Conservation (phyloP, 2,329 filamentous ascomycete species). For the Chaetomiaceae sp. region DNA sequence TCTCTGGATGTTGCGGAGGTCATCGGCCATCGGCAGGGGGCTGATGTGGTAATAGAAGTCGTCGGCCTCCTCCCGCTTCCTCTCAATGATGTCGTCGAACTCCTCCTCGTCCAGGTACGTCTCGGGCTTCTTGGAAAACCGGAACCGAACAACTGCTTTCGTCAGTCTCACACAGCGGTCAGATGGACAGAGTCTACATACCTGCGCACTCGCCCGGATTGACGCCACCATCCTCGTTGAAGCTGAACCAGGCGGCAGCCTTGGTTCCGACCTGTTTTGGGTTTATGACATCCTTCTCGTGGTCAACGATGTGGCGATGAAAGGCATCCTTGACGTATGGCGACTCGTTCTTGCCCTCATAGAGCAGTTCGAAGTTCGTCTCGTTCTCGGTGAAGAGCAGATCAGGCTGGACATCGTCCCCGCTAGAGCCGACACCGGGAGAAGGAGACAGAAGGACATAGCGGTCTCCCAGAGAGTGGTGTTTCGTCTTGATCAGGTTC, state of each 20-base stretch:
- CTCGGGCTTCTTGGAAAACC: slow-evolving; percentile 70
- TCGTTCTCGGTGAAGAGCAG: slow-evolving; percentile 95
- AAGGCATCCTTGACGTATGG: slow-evolving; percentile 94
- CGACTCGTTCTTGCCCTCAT: slow-evolving; percentile 70
- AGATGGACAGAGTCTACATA: slow-evolving; percentile 48
- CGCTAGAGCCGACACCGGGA: slow-evolving; percentile 72
- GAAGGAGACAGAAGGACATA: slow-evolving; percentile 85
- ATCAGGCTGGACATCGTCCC: slow-evolving; percentile 78
- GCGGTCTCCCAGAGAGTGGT: slow-evolving; percentile 74
- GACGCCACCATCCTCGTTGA: slow-evolving; percentile 85
- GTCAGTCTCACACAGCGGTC: neutral
- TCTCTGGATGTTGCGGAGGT: slow-evolving; percentile 89
- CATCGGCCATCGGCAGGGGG: slow-evolving; percentile 87
- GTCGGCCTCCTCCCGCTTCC: slow-evolving; percentile 81
- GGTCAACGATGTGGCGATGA: slow-evolving; percentile 79
- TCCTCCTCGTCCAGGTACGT: slow-evolving; percentile 85
- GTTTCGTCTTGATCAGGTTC: slow-evolving; percentile 68
- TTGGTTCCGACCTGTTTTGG: slow-evolving; percentile 79
- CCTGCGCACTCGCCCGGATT: slow-evolving; percentile 87
- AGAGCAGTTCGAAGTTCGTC: slow-evolving; percentile 76
- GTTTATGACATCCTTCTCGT: slow-evolving; percentile 76
- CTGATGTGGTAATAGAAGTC: slow-evolving; percentile 95
- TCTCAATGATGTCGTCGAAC: slow-evolving; percentile 87
- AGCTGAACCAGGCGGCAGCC: slow-evolving; percentile 84
- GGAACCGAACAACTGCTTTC: slow-evolving; percentile 76